Conservation (phyloP, 1,139 yeast species). For the Scheffersomyces insectosa region DNA sequence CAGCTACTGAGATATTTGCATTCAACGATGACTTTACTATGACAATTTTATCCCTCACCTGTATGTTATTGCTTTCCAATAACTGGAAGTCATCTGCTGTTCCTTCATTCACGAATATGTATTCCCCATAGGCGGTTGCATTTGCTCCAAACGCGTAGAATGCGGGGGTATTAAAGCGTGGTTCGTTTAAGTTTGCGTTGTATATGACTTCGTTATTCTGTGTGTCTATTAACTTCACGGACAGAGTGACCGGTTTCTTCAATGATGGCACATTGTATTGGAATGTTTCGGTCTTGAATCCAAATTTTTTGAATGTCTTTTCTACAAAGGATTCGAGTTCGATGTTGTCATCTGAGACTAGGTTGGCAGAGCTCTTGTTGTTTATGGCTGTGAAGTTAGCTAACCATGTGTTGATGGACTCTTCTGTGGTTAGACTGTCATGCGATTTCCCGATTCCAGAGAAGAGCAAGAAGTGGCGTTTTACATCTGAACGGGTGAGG, state of each 20-base stretch:
- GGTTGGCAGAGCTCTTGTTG: constrained; percentile 18
- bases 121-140: constrained; percentile 28
- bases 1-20: constrained; percentile 21
- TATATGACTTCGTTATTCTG: constrained; percentile 23
- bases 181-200: constrained; percentile 27
- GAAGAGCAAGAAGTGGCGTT: constrained; percentile 38
- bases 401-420: constrained; percentile 28
- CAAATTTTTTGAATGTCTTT: constrained; percentile 26
- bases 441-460: constrained; percentile 27
- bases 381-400: constrained; percentile 15
- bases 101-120: constrained; percentile 36
- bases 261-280: constrained; percentile 20
- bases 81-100: constrained; percentile 27
- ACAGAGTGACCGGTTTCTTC: constrained; percentile 26
- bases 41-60: constrained; percentile 27
- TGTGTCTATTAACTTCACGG: constrained; percentile 23
- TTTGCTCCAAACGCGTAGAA: constrained; percentile 32
- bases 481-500: constrained; percentile 63
- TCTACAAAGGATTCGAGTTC: constrained; percentile 28
- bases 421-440: constrained; percentile 27
- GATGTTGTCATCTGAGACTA: constrained; percentile 28
- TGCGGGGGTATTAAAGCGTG: constrained; percentile 35
- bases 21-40: constrained; percentile 23
- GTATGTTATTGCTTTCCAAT: constrained; percentile 20
- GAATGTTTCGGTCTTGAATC: constrained; percentile 24